Base-by-base conservation (phyloP, 805 yeast species). In the Metschnikowia cubensis region DNA sequence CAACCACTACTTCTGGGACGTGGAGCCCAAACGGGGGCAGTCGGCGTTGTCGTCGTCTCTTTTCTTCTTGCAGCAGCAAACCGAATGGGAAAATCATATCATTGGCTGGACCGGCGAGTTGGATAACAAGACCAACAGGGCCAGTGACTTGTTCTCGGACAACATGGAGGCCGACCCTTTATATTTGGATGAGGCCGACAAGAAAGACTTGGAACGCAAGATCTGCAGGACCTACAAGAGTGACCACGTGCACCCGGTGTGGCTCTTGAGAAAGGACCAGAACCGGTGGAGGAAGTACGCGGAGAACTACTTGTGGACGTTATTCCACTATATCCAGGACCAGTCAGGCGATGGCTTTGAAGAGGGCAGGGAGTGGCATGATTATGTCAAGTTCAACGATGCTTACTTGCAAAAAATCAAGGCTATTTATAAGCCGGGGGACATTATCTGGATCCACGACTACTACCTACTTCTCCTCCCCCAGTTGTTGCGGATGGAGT, bases 101-200 rank as follows among this genome's bases (percentile, higher is more conserved):
- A 83, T 94, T 46, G 97, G 89, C 1, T 94, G 99, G 99, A 87
- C 97, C 0, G 99, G 99, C 42, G 98, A 90, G 66, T 74, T 94
- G 53, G 66, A 68, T 37, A 68, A 69, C 57, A 62, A 64, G 49
- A 53, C 64, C 25, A 57, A 56, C 40, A 50, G 56, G 32, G 39
- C 50, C 29, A 57, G 53, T 29, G 60, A 57, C 42, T 37, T 47
- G 34, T 47, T 55, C 40, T 45, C 55, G 40, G 75, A 67, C n/a
- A 64, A 69, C 50, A 65, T 72, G 40, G 71, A 75, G 47, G 61
- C 59, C 43, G 91, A 86, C 56, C 86, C 89, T 0, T 71, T 82
- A 55, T 84, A 81, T 62, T 68, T 81, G 56, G 74, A 76, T 56
- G 79, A 76, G 4, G 70, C 68, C 1, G 89, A 85, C 55, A 85